Conservation (phyloP, 768 basidiomycete species). For the Panaeolus papilionaceus region DNA sequence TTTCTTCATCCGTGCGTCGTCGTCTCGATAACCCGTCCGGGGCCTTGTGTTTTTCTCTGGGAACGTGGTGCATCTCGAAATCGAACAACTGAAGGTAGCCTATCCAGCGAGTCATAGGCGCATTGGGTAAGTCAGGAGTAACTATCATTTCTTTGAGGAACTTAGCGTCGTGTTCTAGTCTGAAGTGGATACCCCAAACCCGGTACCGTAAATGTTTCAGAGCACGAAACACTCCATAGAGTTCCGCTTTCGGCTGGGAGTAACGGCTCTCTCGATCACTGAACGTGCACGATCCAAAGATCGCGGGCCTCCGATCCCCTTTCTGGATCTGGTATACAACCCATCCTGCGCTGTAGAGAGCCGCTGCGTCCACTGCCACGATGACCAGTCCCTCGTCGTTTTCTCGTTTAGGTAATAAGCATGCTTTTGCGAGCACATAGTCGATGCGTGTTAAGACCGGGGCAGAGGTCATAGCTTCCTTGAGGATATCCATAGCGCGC, state of each 20-base stretch:
- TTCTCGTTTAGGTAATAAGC: conserved; percentile 41
- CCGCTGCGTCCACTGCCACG: conserved; percentile 33
- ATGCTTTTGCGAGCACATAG: conserved; percentile 29
- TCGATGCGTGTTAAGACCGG: conserved; percentile 33
- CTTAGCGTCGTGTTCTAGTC: conserved; percentile 36
- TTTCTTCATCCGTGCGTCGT: conserved; percentile 25
- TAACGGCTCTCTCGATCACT: conserved; percentile 38
- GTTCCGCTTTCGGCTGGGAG: conserved; percentile 38
- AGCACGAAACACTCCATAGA: conserved; percentile 29
- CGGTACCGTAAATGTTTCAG: conserved; percentile 24
- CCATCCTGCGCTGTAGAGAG: too few relatives aligned
- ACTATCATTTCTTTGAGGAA: conserved; percentile 42
- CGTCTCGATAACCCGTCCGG: conserved; percentile 32
- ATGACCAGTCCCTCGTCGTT: conserved; percentile 36
- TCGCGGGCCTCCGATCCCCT: conserved; percentile 12
- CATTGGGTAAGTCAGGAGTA: conserved; percentile 37
- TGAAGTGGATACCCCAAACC: conserved; percentile 31
- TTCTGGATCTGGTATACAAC: neutral
- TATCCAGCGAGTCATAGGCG: conserved; percentile 36
- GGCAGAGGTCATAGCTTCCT: conserved; percentile 28
- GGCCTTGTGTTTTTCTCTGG: conserved; percentile 22
- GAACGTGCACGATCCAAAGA: conserved; percentile 41
- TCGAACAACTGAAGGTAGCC: conserved; percentile 32
- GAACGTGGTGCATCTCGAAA: conserved; percentile 31
- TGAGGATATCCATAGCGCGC: conserved; percentile 30